Evolutionary conservation across 2,329 filamentous ascomycete genomes (phyloP).

Genomic region (Scedosporium boydii): DNA sequence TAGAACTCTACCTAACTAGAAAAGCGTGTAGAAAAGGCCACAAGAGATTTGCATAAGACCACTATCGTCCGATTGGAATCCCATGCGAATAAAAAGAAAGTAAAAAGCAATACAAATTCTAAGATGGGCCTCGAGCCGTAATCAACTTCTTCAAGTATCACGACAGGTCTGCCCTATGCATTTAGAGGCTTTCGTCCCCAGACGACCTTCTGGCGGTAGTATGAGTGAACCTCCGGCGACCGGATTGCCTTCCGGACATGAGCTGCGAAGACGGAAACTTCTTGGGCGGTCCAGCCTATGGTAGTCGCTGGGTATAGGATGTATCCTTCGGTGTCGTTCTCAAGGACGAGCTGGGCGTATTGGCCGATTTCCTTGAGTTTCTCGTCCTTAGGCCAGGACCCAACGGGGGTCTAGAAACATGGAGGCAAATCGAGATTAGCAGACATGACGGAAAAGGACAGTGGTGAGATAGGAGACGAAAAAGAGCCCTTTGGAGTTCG

Average conservation of each 20-base stretch:
- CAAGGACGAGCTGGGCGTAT: constrained; percentile 16
- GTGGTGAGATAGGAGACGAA: neutral
- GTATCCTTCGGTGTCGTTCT: constrained; percentile 13
- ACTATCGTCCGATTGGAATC: too few relatives aligned
- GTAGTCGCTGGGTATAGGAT: constrained; percentile 15
- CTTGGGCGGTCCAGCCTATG: constrained; percentile 20
- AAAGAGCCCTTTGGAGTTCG: neutral
- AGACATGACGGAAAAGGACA: neutral
- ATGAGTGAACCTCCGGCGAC: constrained; percentile 14
- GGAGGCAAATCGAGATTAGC: neutral
- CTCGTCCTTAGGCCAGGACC: constrained; percentile 35
- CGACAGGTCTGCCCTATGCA: too few relatives aligned
- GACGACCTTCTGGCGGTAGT: constrained; percentile 16
- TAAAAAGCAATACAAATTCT: too few relatives aligned
- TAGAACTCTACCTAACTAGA: too few relatives aligned
- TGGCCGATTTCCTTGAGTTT: constrained; percentile 31
- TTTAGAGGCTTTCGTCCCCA: constrained; percentile 17
- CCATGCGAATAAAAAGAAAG: too few relatives aligned
- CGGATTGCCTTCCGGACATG: constrained; percentile 20
- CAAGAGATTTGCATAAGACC: too few relatives aligned
- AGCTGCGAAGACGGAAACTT: constrained; percentile 22
- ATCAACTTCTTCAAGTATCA: too few relatives aligned
- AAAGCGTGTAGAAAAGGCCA: too few relatives aligned
- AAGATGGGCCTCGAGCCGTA: too few relatives aligned
- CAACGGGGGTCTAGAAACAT: constrained; percentile 26